These are phyloP conservation scores for Breynia disticha DNA, from an alignment of 441 rosid species.

Conservation along the genomic window DNA sequence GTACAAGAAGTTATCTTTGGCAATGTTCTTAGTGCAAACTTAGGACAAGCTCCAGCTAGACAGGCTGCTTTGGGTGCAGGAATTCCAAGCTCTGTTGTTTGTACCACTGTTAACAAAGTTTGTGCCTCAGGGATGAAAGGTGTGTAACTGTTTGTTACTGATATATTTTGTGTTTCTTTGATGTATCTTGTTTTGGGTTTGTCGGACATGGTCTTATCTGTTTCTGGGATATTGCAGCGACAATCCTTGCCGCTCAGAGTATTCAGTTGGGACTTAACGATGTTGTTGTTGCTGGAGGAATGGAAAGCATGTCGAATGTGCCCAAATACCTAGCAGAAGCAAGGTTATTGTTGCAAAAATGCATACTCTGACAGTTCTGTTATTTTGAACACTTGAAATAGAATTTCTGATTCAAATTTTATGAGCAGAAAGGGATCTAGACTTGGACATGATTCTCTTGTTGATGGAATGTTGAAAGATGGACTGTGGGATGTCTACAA, in stretches of 20 bases:
- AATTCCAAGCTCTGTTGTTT: constrained; percentile 70
- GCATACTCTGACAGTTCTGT: constrained; percentile 1
- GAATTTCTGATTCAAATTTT: constrained; percentile 16
- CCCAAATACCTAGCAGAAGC: constrained; percentile 95
- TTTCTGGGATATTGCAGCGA: constrained; percentile 43
- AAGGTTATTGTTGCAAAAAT: constrained; percentile 34
- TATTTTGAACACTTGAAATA: neutral
- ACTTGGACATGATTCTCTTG: constrained; percentile 85
- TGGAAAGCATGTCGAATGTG: constrained; percentile 94
- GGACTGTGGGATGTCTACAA: constrained; percentile 97
- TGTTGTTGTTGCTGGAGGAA: constrained; percentile 94
- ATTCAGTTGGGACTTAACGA: constrained; percentile 90
- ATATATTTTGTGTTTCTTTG: neutral
- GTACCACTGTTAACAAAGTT: constrained; percentile 94
- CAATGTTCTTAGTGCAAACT: constrained; percentile 90
- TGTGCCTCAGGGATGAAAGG: constrained; percentile 99
- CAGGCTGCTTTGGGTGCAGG: constrained; percentile 98
- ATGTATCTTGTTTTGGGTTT: too few relatives aligned
- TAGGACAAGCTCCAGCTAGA: constrained; percentile 98
- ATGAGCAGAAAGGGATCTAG: constrained; percentile 86
- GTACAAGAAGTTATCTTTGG: constrained; percentile 94
- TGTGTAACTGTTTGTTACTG: constrained; percentile 7
- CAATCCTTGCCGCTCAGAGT: constrained; percentile 89
- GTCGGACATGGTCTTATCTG: neutral
- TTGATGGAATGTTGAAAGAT: constrained; percentile 96